Conservation (phyloP, 2,329 filamentous ascomycete species). For the Aspergillus brasiliensis region DNA sequence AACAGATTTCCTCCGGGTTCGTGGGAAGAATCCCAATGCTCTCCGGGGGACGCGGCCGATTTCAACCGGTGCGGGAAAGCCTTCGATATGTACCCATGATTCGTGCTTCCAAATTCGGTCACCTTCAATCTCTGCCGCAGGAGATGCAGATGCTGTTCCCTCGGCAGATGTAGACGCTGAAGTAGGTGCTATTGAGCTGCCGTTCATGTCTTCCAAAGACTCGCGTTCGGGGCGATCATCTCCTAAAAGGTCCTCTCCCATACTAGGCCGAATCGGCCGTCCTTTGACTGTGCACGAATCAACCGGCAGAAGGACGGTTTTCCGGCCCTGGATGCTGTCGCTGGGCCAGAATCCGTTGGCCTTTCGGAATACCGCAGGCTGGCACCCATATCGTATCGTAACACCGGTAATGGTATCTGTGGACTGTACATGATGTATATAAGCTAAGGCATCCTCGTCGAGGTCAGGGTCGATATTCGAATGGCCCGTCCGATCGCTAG, state of each 20-base stretch:
- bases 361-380: slow-evolving; percentile 78
- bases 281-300: slow-evolving; percentile 87
- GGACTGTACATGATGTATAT: slow-evolving; percentile 81
- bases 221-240: slow-evolving; percentile 21
- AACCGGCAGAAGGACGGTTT: slow-evolving; percentile 80
- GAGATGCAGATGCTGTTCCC: slow-evolving; percentile 12
- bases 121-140: slow-evolving; percentile 50
- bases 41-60: slow-evolving; percentile 81
- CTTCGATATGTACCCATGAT: slow-evolving; percentile 82
- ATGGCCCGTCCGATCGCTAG: slow-evolving; percentile 37
- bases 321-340: slow-evolving; percentile 83
- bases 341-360: slow-evolving; percentile 94
- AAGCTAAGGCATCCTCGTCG: slow-evolving; percentile 78
- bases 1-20: slow-evolving; percentile 79
- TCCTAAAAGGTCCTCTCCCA: slow-evolving; percentile 32
- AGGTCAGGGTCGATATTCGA: slow-evolving; percentile 49
- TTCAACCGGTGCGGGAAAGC: slow-evolving; percentile 70
- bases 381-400: slow-evolving; percentile 85
- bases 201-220: slow-evolving; percentile 36
- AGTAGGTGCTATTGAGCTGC: slow-evolving; percentile 37
- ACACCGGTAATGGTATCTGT: slow-evolving; percentile 89
- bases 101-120: slow-evolving; percentile 81
- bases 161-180: slow-evolving; percentile 12
- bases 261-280: slow-evolving; percentile 50
- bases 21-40: slow-evolving; percentile 87